These are phyloP conservation scores for Chrysosporium keratinophilum DNA, from an alignment of 2,329 filamentous ascomycete genomes.

Conservation along the genomic window DNA sequence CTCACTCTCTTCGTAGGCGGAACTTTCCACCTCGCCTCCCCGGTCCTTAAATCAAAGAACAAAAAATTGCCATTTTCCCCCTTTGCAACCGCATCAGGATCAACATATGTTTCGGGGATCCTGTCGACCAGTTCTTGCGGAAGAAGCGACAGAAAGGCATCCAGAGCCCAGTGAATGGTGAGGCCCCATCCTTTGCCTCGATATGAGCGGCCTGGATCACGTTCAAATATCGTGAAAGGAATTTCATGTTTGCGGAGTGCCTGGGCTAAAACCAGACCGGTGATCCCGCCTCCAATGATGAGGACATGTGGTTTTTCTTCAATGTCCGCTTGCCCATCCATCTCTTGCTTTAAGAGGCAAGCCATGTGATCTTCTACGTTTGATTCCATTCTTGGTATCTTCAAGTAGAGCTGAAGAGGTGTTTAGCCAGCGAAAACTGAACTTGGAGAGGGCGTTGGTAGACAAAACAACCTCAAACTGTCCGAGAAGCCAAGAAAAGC, in stretches of 20 bases:
- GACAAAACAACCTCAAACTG: too few species aligned
- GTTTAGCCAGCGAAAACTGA: too few species aligned
- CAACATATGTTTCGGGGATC: conserved; percentile 45
- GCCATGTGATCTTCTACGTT: too few species aligned
- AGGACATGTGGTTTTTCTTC: conserved; percentile 16
- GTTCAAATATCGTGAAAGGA: conserved; percentile 10
- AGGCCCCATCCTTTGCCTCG: conserved; percentile 40
- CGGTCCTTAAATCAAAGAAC: conserved; percentile 47
- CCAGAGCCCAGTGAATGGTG: conserved; percentile 49
- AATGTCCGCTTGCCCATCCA: too few species aligned
- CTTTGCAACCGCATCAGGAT: conserved; percentile 40
- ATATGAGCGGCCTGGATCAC: conserved; percentile 2
- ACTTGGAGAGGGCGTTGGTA: too few species aligned
- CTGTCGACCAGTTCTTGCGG: conserved; percentile 16
- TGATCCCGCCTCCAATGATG: conserved; percentile 26
- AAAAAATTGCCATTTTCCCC: conserved; percentile 43
- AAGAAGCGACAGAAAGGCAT: conserved; percentile 1
- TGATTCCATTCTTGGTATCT: too few species aligned
- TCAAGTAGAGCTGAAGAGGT: too few species aligned
- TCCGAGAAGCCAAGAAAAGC: too few species aligned
- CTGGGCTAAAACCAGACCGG: conserved; percentile 36
- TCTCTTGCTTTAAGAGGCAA: too few species aligned
- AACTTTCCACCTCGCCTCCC: conserved; percentile 38
- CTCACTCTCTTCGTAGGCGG: conserved; percentile 40
- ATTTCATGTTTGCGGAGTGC: conserved; percentile 20